These are phyloP conservation scores for Candida anutae DNA, from an alignment of 1,139 yeast genomes.

Conservation along the genomic window DNA sequence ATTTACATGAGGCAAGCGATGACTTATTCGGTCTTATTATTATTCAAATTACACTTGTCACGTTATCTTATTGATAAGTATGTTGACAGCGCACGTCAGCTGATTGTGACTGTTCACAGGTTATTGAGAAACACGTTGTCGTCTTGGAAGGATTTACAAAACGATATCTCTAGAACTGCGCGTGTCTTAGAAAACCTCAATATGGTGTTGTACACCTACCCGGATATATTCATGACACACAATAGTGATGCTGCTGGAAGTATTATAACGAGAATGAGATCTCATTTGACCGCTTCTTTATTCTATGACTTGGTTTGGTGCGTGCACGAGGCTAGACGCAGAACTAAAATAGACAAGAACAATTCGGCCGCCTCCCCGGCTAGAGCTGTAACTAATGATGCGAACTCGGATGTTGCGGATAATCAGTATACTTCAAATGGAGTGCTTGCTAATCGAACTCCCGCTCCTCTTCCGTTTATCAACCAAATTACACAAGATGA, in stretches of 20 bases:
- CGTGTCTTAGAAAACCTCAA: constrained; percentile 87
- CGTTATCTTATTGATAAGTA: constrained; percentile 69
- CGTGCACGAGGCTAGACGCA: constrained; percentile 85
- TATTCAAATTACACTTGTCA: constrained; percentile 77
- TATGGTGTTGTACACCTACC: constrained; percentile 79
- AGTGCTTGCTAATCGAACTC: constrained; percentile 11
- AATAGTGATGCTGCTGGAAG: constrained; percentile 35
- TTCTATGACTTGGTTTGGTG: constrained; percentile 94
- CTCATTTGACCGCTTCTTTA: constrained; percentile 84
- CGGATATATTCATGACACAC: constrained; percentile 56
- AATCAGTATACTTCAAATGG: background rate
- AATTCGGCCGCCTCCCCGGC: constrained; percentile 19
- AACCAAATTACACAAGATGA: constrained; percentile 90
- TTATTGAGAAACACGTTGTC: constrained; percentile 78
- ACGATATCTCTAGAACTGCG: constrained; percentile 88
- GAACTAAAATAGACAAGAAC: constrained; percentile 47
- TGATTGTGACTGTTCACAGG: constrained; percentile 88
- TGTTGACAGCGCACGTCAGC: constrained; percentile 84
- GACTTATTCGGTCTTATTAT: constrained; percentile 68
- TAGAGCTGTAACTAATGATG: constrained; percentile 3
- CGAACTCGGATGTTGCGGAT: constrained; percentile 2
- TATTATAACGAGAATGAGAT: constrained; percentile 80
- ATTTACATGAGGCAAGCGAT: constrained; percentile 82
- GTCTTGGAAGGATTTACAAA: constrained; percentile 87
- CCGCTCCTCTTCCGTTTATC: constrained; percentile 83